Evolutionary conservation across 805 yeast species (phyloP).

Genomic region (Candida alai): DNA sequence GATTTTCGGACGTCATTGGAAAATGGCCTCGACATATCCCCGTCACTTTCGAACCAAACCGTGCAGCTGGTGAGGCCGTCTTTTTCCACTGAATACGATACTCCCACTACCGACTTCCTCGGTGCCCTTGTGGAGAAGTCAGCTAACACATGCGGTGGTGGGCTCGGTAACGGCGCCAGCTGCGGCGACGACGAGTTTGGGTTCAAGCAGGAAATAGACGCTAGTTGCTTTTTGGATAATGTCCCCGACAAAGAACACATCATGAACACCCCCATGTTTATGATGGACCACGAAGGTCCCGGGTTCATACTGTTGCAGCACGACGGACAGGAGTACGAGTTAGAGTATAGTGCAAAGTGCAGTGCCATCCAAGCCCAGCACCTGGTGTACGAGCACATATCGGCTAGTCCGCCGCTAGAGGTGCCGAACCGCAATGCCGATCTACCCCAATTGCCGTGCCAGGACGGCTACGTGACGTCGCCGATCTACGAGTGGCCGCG

Average conservation of each 20-base stretch:
- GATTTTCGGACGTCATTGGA: not conserved
- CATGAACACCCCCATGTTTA: constrained; percentile 4
- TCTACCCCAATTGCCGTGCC: too few species aligned
- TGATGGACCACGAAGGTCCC: constrained; percentile 4
- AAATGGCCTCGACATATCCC: constrained; percentile 4
- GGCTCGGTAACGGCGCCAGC: too few species aligned
- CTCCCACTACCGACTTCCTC: constrained; percentile 9
- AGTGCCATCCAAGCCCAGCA: too few species aligned
- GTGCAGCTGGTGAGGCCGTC: constrained; percentile 9
- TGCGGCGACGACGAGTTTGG: constrained; percentile 1
- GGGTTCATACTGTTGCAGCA: constrained; percentile 5
- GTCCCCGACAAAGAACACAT: not conserved
- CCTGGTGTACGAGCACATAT: not conserved
- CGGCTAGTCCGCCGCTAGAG: too few species aligned
- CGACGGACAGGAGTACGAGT: not conserved
- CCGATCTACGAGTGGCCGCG: constrained; percentile 12
- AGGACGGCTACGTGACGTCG: constrained; percentile 7
- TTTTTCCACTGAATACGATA: constrained; percentile 9
- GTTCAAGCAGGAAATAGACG: constrained; percentile 4
- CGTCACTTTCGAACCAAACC: constrained; percentile 8
- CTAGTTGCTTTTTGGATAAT: constrained; percentile 1
- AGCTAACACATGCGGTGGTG: too few species aligned
- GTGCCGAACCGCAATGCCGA: not conserved
- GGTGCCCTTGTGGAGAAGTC: constrained; percentile 4
- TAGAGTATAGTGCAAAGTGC: not conserved